These are phyloP conservation scores for Aureobasidium sp. DNA, from an alignment of 2,329 filamentous ascomycete genomes.

Conservation along the genomic window DNA sequence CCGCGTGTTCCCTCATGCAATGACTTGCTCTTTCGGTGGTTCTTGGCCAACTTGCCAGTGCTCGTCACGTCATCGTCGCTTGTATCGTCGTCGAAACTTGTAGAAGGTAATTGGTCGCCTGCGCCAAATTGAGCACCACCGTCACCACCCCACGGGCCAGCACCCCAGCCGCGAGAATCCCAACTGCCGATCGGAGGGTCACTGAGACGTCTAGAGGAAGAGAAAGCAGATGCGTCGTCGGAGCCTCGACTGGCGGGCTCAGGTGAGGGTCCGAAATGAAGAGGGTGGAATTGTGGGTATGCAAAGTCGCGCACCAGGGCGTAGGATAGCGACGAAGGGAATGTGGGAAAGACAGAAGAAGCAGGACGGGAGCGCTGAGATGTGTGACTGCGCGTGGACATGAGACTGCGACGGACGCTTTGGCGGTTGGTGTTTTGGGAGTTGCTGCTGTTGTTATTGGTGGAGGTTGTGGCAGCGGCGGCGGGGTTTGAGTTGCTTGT, in stretches of 20 bases:
- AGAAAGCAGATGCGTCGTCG: constrained; percentile 76
- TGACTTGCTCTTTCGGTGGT: constrained; percentile 44
- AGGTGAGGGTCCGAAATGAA: constrained; percentile 89
- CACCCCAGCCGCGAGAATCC: constrained; percentile 60
- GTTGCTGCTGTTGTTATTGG: neutral
- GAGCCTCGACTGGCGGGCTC: constrained; percentile 35
- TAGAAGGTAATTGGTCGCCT: constrained; percentile 27
- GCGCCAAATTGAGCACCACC: constrained; percentile 25
- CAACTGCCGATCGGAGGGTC: constrained; percentile 54
- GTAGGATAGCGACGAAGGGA: constrained; percentile 79
- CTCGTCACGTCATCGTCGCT: constrained; percentile 19
- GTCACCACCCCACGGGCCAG: constrained; percentile 40
- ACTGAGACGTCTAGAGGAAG: constrained; percentile 53
- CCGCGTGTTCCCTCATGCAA: constrained; percentile 71
- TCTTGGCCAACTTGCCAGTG: constrained; percentile 16
- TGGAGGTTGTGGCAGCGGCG: too few relatives aligned
- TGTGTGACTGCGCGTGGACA: constrained; percentile 11
- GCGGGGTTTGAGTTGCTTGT: neutral
- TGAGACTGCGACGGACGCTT: constrained; percentile 8
- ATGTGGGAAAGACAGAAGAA: constrained; percentile 61
- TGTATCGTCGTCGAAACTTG: constrained; percentile 26
- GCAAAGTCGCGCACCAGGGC: constrained; percentile 94
- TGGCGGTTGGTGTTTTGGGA: constrained; percentile 10
- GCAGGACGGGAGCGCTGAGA: constrained; percentile 17
- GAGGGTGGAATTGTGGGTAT: constrained; percentile 71